phyloP scores from a whole-genome alignment of 768 basidiomycete species.

The Cyclocybe aegerita region DNA sequence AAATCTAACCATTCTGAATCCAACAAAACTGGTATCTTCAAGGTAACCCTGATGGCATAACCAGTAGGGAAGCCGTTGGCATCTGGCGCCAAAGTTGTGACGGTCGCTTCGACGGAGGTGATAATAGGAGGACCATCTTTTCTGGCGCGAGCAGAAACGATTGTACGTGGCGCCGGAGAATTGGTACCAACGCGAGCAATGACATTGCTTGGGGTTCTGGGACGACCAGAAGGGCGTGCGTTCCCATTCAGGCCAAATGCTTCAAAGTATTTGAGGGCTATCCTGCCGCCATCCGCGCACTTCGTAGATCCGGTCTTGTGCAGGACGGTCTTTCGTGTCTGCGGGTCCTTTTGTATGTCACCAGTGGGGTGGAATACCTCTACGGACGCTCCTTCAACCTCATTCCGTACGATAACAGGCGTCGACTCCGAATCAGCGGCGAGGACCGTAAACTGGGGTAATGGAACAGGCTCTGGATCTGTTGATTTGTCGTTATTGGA shows the following conservation, averaged over 20 bases:
- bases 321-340: constrained; percentile 62
- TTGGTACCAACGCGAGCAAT: constrained; percentile 27
- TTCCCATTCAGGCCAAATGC: constrained; percentile 13
- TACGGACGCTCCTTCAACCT: constrained; percentile 44
- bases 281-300: constrained; percentile 60
- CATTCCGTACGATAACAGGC: constrained; percentile 60
- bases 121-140: constrained; percentile 63
- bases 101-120: constrained; percentile 50
- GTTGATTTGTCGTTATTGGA: constrained; percentile 11
- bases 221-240: constrained; percentile 22
- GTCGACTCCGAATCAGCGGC: constrained; percentile 64
- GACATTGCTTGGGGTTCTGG: constrained; percentile 35
- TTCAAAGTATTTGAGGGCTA: constrained; percentile 46
- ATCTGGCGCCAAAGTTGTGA: constrained; percentile 49
- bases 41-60: constrained; percentile 58
- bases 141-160: constrained; percentile 28
- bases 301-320: constrained; percentile 59
- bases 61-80: constrained; percentile 33
- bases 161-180: constrained; percentile 22
- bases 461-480: constrained; percentile 46
- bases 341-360: constrained; percentile 52
- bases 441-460: constrained; percentile 71
- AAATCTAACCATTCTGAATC: constrained; percentile 79
- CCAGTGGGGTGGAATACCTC: constrained; percentile 65
- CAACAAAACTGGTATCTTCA: constrained; percentile 57